Evolutionary conservation across 106 monocot genomes (phyloP), one percentile per base, ranked within the genome.

Genomic region (Allium cepa): DNA sequence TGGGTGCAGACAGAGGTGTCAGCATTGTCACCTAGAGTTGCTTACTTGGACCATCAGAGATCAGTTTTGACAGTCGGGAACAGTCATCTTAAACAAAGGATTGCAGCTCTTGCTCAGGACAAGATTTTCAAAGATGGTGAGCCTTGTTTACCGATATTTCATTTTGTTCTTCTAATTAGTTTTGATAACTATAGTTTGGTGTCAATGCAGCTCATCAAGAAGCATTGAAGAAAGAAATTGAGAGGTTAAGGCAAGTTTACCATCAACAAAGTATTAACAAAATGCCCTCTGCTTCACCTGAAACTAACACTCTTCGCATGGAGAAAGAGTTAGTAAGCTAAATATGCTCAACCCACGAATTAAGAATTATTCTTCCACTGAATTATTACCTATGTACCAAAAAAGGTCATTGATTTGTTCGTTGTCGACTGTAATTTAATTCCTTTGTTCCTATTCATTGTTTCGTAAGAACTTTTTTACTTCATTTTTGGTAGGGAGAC

Each of bases 11-110:
- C 78, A 13, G 93, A 94, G 67, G 93, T 94, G n/a, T 88, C 93
- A 16, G 79, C 87, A 10, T 66, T 90, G 80, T 84, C 93, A 18
- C 93, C 93, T 3, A 72, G 90, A 9, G 90, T 94, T 16, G 90
- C 93, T 14, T 94, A 84, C 78, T 81, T 94, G 59, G 93, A 94
- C 56, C 93, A 90, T 84, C 93, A 94, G 64, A 86, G 93, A 45
- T 84, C 90, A 13, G 71, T 87, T 13, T 84, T 94, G 50, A 90
- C 79, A 18, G 80, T 90, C 58, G 87, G 87, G 9, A 94, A 94
- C 71, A 79, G 84, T 71, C 90, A 90, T 36, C 86, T 94, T 28
- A 87, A 80, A 82, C 93, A 94, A 71, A 79, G 90, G 16, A 90
- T 94, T 12, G 93, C 90, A 15, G 85, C 86, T 8, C 77, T 94